phyloP scores from a whole-genome alignment of 2,329 filamentous ascomycete genomes.

The Teratosphaeria gauchensis region DNA sequence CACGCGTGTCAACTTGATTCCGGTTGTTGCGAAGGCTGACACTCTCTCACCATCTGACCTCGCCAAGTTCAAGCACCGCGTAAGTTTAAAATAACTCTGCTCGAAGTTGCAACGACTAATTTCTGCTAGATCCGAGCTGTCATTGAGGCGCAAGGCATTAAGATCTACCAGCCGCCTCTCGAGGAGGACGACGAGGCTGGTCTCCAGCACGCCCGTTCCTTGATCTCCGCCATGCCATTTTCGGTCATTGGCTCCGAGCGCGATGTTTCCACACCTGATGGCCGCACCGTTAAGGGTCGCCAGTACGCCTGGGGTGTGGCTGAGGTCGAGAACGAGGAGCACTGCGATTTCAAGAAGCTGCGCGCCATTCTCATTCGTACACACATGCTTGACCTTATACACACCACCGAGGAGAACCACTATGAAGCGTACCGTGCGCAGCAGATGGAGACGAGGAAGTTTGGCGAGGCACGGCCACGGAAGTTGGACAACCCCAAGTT shows the following conservation, averaged over 20 bases:
- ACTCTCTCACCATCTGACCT: conserved; percentile 89
- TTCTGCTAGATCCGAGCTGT: conserved; percentile 70
- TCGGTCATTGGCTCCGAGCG: conserved; percentile 98
- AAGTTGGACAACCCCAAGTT: conserved; percentile 99
- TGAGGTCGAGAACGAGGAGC: conserved; percentile 98
- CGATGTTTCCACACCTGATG: conserved; percentile 93
- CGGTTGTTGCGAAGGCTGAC: conserved; percentile 96
- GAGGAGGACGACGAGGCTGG: conserved; percentile 98
- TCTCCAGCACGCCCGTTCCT: conserved; percentile 82
- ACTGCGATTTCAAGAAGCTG: conserved; percentile 99
- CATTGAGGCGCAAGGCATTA: conserved; percentile 97
- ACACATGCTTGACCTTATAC: conserved; percentile 98
- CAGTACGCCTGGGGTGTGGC: conserved; percentile 99
- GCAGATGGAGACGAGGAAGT: conserved; percentile 99
- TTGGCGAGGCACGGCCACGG: conserved; percentile 90
- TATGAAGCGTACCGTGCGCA: conserved; percentile 98
- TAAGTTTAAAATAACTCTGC: conserved; percentile 38
- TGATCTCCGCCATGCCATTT: conserved; percentile 97
- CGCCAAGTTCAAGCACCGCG: conserved; percentile 87
- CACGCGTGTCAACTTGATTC: conserved; percentile 96
- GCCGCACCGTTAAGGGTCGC: conserved; percentile 94
- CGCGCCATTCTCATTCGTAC: conserved; percentile 90
- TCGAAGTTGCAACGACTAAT: background rate
- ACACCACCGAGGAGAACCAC: conserved; percentile 98
- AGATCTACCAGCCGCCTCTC: conserved; percentile 95